Conservation (phyloP, 805 yeast genomes). For the Ogataea chonburiensis region DNA sequence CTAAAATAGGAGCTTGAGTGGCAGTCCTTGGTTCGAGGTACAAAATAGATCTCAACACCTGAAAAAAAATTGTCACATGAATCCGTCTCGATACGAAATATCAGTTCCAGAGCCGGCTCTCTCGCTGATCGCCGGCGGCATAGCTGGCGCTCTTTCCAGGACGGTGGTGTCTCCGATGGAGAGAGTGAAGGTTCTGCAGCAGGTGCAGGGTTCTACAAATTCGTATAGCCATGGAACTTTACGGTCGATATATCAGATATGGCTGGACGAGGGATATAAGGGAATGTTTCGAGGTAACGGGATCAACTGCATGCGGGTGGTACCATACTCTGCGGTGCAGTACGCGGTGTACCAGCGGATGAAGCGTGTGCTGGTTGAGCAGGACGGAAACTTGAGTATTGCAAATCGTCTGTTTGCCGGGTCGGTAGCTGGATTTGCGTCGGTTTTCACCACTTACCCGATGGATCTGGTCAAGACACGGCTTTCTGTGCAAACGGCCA, state of each 20-base stretch:
- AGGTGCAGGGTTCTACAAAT: conserved; percentile 62
- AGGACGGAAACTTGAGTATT: conserved; percentile 43
- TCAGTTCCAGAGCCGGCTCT: conserved; percentile 49
- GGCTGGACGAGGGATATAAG: conserved; percentile 85
- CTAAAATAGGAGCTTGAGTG: too few relatives aligned
- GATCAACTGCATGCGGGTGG: conserved; percentile 81
- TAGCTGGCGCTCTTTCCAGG: conserved; percentile 79
- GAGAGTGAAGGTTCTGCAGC: conserved; percentile 87
- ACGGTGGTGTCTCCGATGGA: conserved; percentile 95
- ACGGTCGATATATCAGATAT: conserved; percentile 73
- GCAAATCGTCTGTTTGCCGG: conserved; percentile 72
- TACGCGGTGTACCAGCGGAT: conserved; percentile 76
- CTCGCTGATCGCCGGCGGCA: conserved; percentile 69
- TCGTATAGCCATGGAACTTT: conserved; percentile 64
- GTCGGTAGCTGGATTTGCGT: conserved; percentile 72
- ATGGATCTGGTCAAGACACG: conserved; percentile 89
- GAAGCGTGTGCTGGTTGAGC: conserved; percentile 40
- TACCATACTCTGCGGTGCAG: conserved; percentile 95
- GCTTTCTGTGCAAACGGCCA: conserved; percentile 84
- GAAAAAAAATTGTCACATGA: conserved; percentile 1
- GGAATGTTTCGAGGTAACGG: conserved; percentile 92
- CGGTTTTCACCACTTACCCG: conserved; percentile 87
- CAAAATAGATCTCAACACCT: too few relatives aligned
- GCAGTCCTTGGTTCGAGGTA: too few relatives aligned
- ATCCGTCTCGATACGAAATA: neutral